Evolutionary conservation across 768 basidiomycete species (phyloP), one percentile per base, ranked within the genome.

Genomic region (Hemileccinum rubropunctum): DNA sequence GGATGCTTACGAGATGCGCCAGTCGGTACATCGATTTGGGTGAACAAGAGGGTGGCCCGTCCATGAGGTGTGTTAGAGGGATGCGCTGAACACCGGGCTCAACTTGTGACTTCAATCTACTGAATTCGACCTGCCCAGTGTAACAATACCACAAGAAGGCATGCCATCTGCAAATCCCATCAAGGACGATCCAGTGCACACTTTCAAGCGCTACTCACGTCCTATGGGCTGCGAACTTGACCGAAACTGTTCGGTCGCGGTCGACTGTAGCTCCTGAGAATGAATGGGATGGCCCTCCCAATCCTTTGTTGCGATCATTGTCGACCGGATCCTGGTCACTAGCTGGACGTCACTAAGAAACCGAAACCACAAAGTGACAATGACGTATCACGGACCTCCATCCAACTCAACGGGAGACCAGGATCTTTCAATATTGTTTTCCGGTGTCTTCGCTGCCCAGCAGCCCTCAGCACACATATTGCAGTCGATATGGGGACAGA

Each of bases 21-120:
- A 71, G 51, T 45, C 66, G 65, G 28, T 70, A 71, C 67, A 71
- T 71, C 0, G 70, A 71, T 57, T 70, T 71, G 8, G 70, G 69
- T 14, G 69, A 70, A 45, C 69, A 70, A 8, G 44, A 26, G 3
- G 57, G 57, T 33, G 48, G 46, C 4, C 34, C 40, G 12, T 47
- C 50, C 40, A 45, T 26, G 37, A 35, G 2, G 13, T 34, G 18
- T n/a, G 36, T 18, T 27, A 21, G 27, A 4, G 36, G 43, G 15
- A n/a, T 30, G 32, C 12, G 47, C 32, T 27, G 39, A 41, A 34
- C 39, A 8, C 39, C 33, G 6, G 46, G 30, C 20, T 7, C 17
- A 5, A n/a, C 20, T 28, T 57, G 50, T 13, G 55, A 57, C 38
- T 43, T 57, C n/a, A 58, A 40, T 12, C 15, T 46, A 17, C 23